Conservation (phyloP, 106 monocot genomes). For the Acanthochlamys bracteata region DNA sequence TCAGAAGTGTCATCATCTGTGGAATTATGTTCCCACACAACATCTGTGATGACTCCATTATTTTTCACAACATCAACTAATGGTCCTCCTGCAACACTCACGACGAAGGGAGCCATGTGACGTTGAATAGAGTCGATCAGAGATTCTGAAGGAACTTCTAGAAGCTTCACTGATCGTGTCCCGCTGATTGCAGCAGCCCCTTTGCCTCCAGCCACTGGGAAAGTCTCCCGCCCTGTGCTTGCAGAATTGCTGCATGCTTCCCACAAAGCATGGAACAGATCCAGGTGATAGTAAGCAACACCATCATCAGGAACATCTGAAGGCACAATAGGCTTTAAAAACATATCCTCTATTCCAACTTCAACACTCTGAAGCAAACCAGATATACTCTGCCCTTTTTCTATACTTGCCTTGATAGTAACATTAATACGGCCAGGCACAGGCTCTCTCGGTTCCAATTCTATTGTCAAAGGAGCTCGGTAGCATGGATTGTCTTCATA, state of each 20-base stretch:
- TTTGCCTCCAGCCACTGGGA: constrained; percentile 63
- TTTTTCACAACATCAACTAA: constrained; percentile 33
- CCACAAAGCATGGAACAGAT: constrained; percentile 88
- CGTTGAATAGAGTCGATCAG: constrained; percentile 49
- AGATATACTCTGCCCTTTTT: constrained; percentile 60
- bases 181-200: constrained; percentile 69
- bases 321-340: constrained; percentile 57
- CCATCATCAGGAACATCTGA: constrained; percentile 29
- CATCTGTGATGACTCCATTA: constrained; percentile 53
- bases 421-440: constrained; percentile 71
- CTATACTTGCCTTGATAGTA: constrained; percentile 58
- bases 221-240: constrained; percentile 62
- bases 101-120: constrained; percentile 65
- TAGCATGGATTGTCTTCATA: constrained; percentile 19
- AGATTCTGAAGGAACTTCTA: constrained; percentile 39
- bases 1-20: constrained; percentile 7
- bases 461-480: constrained; percentile 38
- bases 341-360: constrained; percentile 94
- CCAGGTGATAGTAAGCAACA: constrained; percentile 32
- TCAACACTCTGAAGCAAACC: constrained; percentile 53
- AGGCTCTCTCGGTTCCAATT: constrained; percentile 82
- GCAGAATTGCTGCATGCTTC: constrained; percentile 71
- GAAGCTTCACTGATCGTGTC: constrained; percentile 82
- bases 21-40: constrained; percentile 50
- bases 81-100: constrained; percentile 41